A percentile compares a stretch with the other conserved stretches of the same genome.
Conservation (phyloP, 495 filamentous ascomycete species). For the Talaromyces borbonicus region DNA sequence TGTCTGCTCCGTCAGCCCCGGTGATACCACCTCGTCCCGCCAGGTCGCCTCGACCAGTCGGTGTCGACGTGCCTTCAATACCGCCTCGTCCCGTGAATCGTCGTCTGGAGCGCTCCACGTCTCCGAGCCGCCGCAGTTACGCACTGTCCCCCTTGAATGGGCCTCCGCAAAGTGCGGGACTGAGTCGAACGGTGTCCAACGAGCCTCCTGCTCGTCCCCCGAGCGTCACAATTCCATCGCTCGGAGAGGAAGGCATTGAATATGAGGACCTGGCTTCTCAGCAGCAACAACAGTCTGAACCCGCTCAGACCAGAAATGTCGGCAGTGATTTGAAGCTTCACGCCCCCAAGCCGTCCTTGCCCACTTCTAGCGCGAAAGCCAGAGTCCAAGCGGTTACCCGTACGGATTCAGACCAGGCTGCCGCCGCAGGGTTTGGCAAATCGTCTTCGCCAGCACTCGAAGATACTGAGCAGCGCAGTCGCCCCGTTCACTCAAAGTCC, state of each 20-base stretch:
- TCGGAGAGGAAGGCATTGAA: conserved; percentile 84
- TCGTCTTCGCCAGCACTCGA: conserved; percentile 45
- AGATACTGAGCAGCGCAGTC: conserved; percentile 45
- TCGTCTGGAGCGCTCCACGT: conserved; percentile 64
- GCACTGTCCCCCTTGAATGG: conserved; percentile 83
- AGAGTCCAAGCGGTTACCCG: conserved; percentile 73
- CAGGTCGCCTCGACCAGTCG: conserved; percentile 37
- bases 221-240: conserved; percentile 70
- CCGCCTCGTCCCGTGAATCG: conserved; percentile 63
- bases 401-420: conserved; percentile 77
- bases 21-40: conserved; percentile 41
- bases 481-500: conserved; percentile 32
- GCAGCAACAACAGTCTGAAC: conserved; percentile 24
- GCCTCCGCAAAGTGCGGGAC: conserved; percentile 29
- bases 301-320: conserved; percentile 64
- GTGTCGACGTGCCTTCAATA: conserved; percentile 33
- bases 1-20: conserved; percentile 36
- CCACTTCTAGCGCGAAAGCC: conserved; percentile 65
- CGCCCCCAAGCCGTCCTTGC: conserved; percentile 82
- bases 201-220: conserved; percentile 52
- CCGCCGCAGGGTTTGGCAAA: conserved; percentile 70
- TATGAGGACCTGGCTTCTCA: conserved; percentile 56
- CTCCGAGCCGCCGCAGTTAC: conserved; percentile 66
- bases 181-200: conserved; percentile 38
- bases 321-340: conserved; percentile 75